Evolutionary conservation across 2,329 filamentous ascomycete genomes (phyloP).

Genomic region (Verticillium klebahnii): DNA sequence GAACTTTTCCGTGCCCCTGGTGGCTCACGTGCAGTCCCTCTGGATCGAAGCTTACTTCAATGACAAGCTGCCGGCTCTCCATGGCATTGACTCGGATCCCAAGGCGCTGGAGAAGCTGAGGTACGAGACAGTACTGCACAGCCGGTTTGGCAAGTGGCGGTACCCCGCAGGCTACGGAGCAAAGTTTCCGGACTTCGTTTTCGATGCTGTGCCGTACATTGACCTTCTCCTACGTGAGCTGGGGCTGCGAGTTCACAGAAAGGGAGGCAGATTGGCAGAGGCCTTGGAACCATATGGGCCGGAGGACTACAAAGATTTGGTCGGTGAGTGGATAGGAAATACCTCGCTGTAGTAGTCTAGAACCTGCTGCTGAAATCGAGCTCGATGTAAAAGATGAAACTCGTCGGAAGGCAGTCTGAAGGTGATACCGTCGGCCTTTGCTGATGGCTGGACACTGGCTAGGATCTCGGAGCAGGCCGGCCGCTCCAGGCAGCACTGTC

Average conservation of each 20-base stretch:
- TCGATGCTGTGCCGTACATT: conserved; percentile 70
- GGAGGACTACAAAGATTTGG: conserved; percentile 50
- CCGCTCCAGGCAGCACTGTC: no score
- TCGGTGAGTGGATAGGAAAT: conserved; percentile 42
- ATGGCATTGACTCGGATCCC: conserved; percentile 4
- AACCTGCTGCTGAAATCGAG: no score
- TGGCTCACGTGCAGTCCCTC: conserved; percentile 46
- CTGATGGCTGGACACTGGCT: no score
- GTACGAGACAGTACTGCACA: conserved; percentile 58
- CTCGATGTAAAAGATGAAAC: no score
- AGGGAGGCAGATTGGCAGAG: conserved; percentile 47
- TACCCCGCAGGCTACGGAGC: conserved; percentile 63
- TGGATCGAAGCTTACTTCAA: conserved; percentile 64
- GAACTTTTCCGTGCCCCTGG: conserved; percentile 36
- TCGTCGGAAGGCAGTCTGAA: no score
- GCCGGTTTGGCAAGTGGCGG: conserved; percentile 65
- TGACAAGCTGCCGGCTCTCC: conserved; percentile 11
- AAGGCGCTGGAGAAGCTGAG: conserved; percentile 31
- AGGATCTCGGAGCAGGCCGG: no score
- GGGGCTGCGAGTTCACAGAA: conserved; percentile 52
- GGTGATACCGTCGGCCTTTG: no score
- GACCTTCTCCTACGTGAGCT: conserved; percentile 65
- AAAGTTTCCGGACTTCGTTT: conserved; percentile 65
- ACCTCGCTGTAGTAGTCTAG: neutral
- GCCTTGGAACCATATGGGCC: conserved; percentile 53